phyloP scores from a whole-genome alignment of 108 stramenopile genomes.

The Fistulifera solaris region DNA sequence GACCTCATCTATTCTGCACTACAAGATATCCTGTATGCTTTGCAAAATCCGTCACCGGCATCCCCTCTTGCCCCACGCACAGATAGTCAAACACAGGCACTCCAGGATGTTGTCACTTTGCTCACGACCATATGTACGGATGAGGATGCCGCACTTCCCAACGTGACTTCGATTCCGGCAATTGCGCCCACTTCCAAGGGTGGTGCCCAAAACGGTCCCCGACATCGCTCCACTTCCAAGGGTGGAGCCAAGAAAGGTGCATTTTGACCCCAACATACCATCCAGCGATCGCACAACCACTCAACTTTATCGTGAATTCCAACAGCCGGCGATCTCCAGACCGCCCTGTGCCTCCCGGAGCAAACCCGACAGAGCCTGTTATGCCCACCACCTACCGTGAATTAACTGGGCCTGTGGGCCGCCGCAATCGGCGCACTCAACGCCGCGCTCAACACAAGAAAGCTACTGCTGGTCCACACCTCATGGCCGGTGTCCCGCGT shows the following conservation, averaged over 20 bases:
- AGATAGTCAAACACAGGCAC: background rate
- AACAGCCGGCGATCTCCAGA: too few species aligned
- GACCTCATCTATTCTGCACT: constrained; percentile 6
- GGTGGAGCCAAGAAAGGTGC: too few species aligned
- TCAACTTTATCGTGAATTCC: too few species aligned
- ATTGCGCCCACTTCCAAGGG: background rate
- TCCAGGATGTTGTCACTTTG: background rate
- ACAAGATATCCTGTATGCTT: background rate
- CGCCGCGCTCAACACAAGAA: too few species aligned
- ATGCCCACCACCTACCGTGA: background rate
- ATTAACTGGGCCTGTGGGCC: background rate
- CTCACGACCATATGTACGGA: background rate
- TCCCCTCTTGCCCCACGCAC: background rate
- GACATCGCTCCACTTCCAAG: too few species aligned
- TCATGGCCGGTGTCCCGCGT: background rate
- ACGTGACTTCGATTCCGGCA: background rate
- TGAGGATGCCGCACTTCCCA: background rate
- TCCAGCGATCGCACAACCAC: too few species aligned
- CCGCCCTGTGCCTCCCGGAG: too few species aligned
- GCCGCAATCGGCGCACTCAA: background rate
- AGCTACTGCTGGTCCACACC: background rate
- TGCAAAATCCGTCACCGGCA: background rate
- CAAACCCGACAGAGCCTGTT: background rate
- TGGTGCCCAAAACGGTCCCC: background rate
- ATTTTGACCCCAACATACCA: too few species aligned